Evolutionary conservation across 768 basidiomycete species (phyloP).

Genomic region (Pleurotus tuber-regium): DNA sequence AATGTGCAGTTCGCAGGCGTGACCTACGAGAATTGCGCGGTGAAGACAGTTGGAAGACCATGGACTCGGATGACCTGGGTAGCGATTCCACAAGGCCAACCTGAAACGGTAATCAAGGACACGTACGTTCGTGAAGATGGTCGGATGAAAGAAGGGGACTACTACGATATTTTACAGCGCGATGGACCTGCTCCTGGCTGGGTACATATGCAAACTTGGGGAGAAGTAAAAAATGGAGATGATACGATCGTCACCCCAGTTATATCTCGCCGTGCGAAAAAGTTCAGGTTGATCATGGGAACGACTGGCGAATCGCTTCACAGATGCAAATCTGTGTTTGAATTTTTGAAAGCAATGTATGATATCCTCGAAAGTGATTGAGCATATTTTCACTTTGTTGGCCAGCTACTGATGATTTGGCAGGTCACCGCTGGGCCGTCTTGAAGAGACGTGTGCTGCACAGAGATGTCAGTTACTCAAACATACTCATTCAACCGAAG

Average conservation of each 20-base stretch:
- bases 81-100: background rate
- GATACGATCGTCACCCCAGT: background rate
- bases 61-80: slow-evolving; percentile 6
- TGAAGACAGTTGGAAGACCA: background rate
- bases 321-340: background rate
- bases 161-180: background rate
- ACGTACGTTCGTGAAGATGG: background rate
- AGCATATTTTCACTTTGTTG: too few relatives aligned
- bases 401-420: too few relatives aligned
- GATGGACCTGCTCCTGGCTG: background rate
- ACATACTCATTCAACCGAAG: too few relatives aligned
- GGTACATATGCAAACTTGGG: background rate
- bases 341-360: slow-evolving; percentile 7
- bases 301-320: background rate
- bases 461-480: too few relatives aligned
- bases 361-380: slow-evolving; percentile 8
- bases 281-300: background rate
- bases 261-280: background rate
- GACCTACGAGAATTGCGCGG: background rate
- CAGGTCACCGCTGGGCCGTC: too few relatives aligned
- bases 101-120: background rate
- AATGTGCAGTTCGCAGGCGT: background rate
- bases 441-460: too few relatives aligned
- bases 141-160: background rate
- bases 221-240: background rate